A percentile compares a stretch with the other conserved stretches of the same genome.
phyloP scores from a whole-genome alignment of 2,329 filamentous ascomycete genomes.

The Xylaria sp. region DNA sequence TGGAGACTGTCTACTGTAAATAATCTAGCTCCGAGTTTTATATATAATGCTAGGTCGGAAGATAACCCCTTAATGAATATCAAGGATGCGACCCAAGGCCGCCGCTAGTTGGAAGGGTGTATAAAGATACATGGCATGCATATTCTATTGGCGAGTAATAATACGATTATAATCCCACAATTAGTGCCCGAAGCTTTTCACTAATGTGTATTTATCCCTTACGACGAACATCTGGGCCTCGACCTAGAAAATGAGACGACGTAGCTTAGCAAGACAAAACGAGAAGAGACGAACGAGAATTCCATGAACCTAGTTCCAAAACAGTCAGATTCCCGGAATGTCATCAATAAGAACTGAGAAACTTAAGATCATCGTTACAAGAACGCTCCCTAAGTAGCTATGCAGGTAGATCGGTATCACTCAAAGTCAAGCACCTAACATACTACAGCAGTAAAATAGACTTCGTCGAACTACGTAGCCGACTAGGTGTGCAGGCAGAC shows the following conservation, averaged over 20 bases:
- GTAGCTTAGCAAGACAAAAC: background rate
- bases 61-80: background rate
- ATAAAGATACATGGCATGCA: background rate
- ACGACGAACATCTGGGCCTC: background rate
- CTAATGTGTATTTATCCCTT: background rate
- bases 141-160: background rate
- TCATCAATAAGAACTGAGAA: background rate
- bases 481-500: background rate
- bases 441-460: background rate
- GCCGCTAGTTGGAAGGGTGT: background rate
- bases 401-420: background rate
- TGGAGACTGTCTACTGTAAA: background rate
- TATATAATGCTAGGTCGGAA: background rate
- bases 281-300: background rate
- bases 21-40: background rate
- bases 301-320: background rate
- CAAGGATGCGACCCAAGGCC: background rate
- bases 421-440: background rate
- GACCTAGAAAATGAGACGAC: background rate
- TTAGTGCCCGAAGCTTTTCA: background rate
- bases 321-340: background rate
- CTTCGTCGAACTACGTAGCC: background rate
- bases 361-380: background rate
- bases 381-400: background rate
- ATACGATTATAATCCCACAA: background rate